A percentile compares a stretch with the other conserved stretches of the same genome.
Conservation (phyloP, 2,329 filamentous ascomycete species). For the Fusarium humuli region DNA sequence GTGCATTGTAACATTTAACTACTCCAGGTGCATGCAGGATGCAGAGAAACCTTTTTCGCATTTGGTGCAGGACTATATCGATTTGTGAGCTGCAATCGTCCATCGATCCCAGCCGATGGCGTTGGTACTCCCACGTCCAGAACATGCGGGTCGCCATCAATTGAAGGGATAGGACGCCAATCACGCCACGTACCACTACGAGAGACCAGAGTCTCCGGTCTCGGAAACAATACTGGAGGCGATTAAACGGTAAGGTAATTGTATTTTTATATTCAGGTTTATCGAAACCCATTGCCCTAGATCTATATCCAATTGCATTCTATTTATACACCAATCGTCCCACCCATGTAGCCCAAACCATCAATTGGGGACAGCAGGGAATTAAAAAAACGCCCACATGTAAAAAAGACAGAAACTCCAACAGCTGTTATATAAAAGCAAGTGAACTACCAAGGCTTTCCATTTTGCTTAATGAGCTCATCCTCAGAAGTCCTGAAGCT, state of each 20-base stretch:
- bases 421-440: neutral
- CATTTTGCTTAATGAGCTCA: conserved; percentile 18
- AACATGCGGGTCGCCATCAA: no score
- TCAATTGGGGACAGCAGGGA: neutral
- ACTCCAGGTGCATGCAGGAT: no score
- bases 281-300: neutral
- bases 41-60: no score
- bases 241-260: neutral
- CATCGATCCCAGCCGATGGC: no score
- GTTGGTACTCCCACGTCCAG: no score
- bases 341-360: neutral
- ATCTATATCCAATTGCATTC: conserved; percentile 18
- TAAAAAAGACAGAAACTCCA: conserved; percentile 10
- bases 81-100: no score
- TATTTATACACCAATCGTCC: conserved; percentile 16
- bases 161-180: no score
- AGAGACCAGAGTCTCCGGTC: no score
- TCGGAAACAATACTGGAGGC: accelerated
- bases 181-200: no score
- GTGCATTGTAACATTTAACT: no score
- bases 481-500: conserved; percentile 28
- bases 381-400: conserved; percentile 4
- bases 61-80: no score
- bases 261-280: conserved; percentile 1
- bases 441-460: conserved; percentile 8